Evolutionary conservation across 768 basidiomycete genomes (phyloP).

Genomic region (Tremella mesenterica): DNA sequence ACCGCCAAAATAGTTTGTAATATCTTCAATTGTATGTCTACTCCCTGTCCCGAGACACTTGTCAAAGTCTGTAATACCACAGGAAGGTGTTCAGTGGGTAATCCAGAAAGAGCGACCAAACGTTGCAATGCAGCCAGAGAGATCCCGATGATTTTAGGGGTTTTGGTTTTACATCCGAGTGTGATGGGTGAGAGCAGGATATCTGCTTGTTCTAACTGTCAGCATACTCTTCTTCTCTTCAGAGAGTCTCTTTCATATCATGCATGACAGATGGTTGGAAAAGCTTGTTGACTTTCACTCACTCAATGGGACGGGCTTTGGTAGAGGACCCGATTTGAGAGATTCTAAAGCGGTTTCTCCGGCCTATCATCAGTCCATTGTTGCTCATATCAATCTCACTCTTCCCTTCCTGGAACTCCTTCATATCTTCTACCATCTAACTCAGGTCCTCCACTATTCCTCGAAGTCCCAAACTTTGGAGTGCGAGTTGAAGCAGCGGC

Average conservation of each 20-base stretch:
- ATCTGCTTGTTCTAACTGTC: slow-evolving; percentile 54
- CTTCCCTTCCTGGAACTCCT: too few relatives aligned
- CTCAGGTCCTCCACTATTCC: too few relatives aligned
- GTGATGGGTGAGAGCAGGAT: slow-evolving; percentile 78
- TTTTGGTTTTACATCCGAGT: slow-evolving; percentile 87
- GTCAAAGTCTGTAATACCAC: slow-evolving; percentile 73
- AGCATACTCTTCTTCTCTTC: too few relatives aligned
- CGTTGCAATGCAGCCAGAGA: slow-evolving; percentile 84
- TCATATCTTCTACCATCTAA: too few relatives aligned
- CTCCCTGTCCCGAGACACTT: slow-evolving; percentile 82
- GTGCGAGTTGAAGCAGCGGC: too few relatives aligned
- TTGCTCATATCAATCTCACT: too few relatives aligned
- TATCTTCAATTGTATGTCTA: slow-evolving; percentile 91
- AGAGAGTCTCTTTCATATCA: too few relatives aligned
- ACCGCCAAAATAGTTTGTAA: slow-evolving; percentile 85
- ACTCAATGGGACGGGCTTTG: slow-evolving; percentile 5
- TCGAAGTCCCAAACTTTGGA: too few relatives aligned
- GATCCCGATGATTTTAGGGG: slow-evolving; percentile 87
- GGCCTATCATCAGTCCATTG: too few relatives aligned
- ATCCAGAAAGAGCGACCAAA: slow-evolving; percentile 75
- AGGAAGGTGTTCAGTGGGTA: slow-evolving; percentile 61
- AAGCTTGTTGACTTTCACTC: too few relatives aligned
- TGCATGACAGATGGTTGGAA: too few relatives aligned
- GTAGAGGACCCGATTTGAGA: slow-evolving; percentile 17
- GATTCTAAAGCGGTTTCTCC: slow-evolving; percentile 35